Evolutionary conservation across 2,329 filamentous ascomycete species (phyloP).

Genomic region (Alternaria sp.): DNA sequence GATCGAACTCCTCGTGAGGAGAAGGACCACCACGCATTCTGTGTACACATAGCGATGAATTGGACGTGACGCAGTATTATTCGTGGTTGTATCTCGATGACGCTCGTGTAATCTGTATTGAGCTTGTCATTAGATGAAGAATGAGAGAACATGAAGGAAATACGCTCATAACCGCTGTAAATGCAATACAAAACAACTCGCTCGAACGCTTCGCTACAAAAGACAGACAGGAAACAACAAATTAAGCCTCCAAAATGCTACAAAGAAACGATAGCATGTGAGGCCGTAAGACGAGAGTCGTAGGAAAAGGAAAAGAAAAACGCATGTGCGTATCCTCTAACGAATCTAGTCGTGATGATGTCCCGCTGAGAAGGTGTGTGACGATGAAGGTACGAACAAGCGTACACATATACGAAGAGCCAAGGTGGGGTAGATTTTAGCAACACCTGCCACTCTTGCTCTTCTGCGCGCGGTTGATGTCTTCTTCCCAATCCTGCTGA

Average conservation of each 20-base stretch:
- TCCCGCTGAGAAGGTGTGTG: not conserved
- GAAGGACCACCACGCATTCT: no score
- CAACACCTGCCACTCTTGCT: slow-evolving; percentile 47
- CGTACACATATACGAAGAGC: not conserved
- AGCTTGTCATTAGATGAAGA: no score
- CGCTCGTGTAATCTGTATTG: no score
- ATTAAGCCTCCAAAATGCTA: not conserved
- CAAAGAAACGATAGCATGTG: not conserved
- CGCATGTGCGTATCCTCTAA: slow-evolving; percentile 22
- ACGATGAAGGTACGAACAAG: not conserved
- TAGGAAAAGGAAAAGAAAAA: not conserved
- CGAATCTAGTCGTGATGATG: slow-evolving; percentile 9
- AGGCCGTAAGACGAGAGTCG: not conserved
- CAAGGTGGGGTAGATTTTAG: slow-evolving; percentile 14
- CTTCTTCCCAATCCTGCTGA: slow-evolving; percentile 43
- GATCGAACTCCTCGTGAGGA: no score
- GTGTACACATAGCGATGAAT: no score
- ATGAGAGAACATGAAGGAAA: no score
- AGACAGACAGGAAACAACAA: not conserved
- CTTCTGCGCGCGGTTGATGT: slow-evolving; percentile 39
- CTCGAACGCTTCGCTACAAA: not conserved
- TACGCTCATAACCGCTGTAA: not conserved
- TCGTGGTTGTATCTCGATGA: no score
- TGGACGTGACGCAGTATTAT: no score
- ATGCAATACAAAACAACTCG: not conserved